Evolutionary conservation across 192 early-diverging fungal species (phyloP), one percentile per base, ranked within the genome.

Genomic region (Lunasporangiospora selenospora): DNA sequence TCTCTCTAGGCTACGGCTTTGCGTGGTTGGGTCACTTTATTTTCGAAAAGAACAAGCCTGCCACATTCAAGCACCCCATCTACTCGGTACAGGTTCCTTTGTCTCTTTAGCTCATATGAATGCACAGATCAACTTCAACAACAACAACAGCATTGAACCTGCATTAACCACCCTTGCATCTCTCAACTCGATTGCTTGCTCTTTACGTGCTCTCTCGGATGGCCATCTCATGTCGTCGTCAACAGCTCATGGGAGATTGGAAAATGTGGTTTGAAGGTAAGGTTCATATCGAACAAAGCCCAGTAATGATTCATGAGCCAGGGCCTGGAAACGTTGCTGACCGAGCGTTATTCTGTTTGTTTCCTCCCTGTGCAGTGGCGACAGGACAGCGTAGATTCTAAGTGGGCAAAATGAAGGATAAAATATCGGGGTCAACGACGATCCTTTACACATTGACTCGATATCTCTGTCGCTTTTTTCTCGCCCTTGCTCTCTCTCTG

Each of bases 1-100:
- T 45, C 11, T 30, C 47, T 13, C 23, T 75, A 69, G 84, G 80
- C 8, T 90, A 90, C 46, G 79, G 55, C 10, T 83, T 81, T 33
- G 89, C 89, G 9, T 91, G 89, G 89, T 37, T 87, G 50, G 87
- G 86, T 5, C 85, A 89, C 30, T 89, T 88, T 52, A 19, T 87
- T 6, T 89, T 85, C 67, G 85, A 85, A 54, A 76, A 78, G 67
- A 80, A 79, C 78, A 84, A 82, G 46, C 89, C 89, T 45, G 89
- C 89, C 1, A 91, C 89, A 1, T 91, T 91, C 73, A 82, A 67
- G 58, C 87, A 87, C 55, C 89, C 89, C 1, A 26, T 91, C 29
- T 91, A 79, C 62, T 85, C 83, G 2, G 67, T 70, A 70, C 11
- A 13, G n/a, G n/a, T n/a, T n/a, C n/a, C n/a, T n/a, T n/a, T n/a